phyloP scores from a whole-genome alignment of 371 early-diverging fungal genomes.

The Mortierella sp. region DNA sequence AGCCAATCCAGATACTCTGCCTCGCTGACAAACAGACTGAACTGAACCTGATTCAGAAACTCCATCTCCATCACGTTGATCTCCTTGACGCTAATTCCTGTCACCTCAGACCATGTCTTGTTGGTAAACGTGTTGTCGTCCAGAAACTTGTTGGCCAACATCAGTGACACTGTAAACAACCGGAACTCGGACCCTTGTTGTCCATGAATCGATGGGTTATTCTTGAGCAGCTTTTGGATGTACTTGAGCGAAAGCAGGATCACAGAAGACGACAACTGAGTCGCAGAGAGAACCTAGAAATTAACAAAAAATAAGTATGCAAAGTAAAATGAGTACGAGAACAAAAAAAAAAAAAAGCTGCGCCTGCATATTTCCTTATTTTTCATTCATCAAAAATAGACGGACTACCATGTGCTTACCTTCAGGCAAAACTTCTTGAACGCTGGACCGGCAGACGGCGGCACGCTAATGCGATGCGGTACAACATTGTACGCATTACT shows the following conservation, averaged over 20 bases:
- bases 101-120: constrained; percentile 79
- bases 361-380: too few relatives aligned
- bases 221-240: constrained; percentile 72
- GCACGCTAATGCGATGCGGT: constrained; percentile 60
- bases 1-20: constrained; percentile 69
- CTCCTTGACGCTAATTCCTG: constrained; percentile 74
- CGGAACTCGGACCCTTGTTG: constrained; percentile 84
- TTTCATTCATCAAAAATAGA: not conserved
- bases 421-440: constrained; percentile 72
- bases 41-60: constrained; percentile 73
- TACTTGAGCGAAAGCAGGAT: constrained; percentile 72
- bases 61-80: constrained; percentile 81
- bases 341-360: not conserved
- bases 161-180: constrained; percentile 82
- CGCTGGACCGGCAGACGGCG: constrained; percentile 63
- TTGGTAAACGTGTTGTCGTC: constrained; percentile 81
- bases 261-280: constrained; percentile 74
- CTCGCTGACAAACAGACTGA: constrained; percentile 70
- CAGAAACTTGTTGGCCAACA: constrained; percentile 79
- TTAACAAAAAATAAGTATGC: not conserved
- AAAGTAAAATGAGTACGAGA: constrained; percentile 8
- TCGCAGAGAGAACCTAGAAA: constrained; percentile 65
- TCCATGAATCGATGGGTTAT: constrained; percentile 73
- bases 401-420: constrained; percentile 58
- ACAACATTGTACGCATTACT: constrained; percentile 56